Percentiles rank a stretch among this genome's conserved stretches.
These are phyloP conservation scores for Tolypocladium endophyticum DNA, from an alignment of 2,329 filamentous ascomycete genomes.

Conservation along the genomic window DNA sequence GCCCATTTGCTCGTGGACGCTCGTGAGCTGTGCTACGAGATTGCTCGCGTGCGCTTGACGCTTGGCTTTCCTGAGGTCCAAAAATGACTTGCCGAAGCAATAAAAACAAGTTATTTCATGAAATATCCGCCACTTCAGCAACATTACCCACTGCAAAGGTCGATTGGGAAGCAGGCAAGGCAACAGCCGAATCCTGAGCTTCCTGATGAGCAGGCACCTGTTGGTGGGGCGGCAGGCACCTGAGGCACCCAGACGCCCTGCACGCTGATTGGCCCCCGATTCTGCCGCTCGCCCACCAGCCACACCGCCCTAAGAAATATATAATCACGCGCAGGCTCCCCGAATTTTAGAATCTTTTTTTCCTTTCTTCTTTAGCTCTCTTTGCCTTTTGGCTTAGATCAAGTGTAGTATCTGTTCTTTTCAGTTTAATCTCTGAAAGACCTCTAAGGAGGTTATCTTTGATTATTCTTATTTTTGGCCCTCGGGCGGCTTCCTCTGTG, in stretches of 20 bases:
- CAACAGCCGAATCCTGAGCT: neutral
- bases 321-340: slow-evolving; percentile 8
- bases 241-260: neutral
- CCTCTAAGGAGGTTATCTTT: slow-evolving; percentile 59
- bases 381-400: slow-evolving; percentile 66
- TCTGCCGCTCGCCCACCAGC: slow-evolving; percentile 2
- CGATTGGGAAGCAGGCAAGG: neutral
- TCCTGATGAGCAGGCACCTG: neutral
- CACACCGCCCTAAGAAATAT: slow-evolving; percentile 11
- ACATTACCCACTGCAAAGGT: neutral
- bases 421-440: slow-evolving; percentile 94
- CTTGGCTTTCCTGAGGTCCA: neutral
- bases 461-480: slow-evolving; percentile 65
- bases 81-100: neutral
- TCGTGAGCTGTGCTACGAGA: neutral
- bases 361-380: slow-evolving; percentile 30
- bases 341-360: slow-evolving; percentile 7
- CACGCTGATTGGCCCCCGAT: neutral
- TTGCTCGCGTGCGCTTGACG: neutral
- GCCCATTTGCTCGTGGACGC: neutral
- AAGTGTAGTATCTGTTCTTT: slow-evolving; percentile 96
- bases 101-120: neutral
- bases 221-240: neutral
- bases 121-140: neutral
- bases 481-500: slow-evolving; percentile 25